Evolutionary conservation across 306 rosid genomes (phyloP).

Genomic region (Trifolium pratense): DNA sequence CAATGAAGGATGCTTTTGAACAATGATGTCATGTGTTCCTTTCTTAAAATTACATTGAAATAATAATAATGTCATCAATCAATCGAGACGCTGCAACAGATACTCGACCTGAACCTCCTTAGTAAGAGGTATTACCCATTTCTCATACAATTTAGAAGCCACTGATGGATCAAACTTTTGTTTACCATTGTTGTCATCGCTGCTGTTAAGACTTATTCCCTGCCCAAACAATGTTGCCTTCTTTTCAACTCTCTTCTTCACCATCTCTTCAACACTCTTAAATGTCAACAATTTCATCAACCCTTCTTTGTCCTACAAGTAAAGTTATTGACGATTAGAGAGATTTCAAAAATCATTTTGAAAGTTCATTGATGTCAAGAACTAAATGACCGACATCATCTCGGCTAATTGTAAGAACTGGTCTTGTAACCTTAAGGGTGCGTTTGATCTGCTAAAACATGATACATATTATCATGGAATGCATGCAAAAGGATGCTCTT

Average conservation of each 20-base stretch:
- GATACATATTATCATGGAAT: background rate
- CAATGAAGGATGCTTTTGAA: slow-evolving; percentile 31
- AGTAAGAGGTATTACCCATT: slow-evolving; percentile 90
- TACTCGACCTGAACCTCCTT: slow-evolving; percentile 85
- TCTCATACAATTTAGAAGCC: slow-evolving; percentile 59
- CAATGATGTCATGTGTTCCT: slow-evolving; percentile 24
- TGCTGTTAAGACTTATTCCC: slow-evolving; percentile 50
- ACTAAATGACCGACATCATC: background rate
- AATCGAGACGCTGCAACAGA: slow-evolving; percentile 73
- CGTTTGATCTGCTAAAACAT: too few relatives aligned
- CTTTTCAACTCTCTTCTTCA: slow-evolving; percentile 82
- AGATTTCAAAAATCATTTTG: background rate
- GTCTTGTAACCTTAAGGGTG: background rate
- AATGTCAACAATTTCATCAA: slow-evolving; percentile 86
- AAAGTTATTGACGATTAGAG: too few relatives aligned
- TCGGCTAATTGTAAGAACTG: background rate
- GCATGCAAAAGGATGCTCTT: background rate
- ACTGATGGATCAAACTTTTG: slow-evolving; percentile 68
- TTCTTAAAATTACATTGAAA: slow-evolving; percentile 21
- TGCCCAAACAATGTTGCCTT: slow-evolving; percentile 79
- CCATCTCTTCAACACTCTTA: slow-evolving; percentile 68
- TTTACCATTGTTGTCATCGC: slow-evolving; percentile 21
- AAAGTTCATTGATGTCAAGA: background rate
- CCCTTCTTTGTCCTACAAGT: slow-evolving; percentile 60
- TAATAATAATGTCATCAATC: background rate